These are phyloP conservation scores for Leersia perrieri DNA, from an alignment of 176 grass and related monocot species.

Conservation along the genomic window DNA sequence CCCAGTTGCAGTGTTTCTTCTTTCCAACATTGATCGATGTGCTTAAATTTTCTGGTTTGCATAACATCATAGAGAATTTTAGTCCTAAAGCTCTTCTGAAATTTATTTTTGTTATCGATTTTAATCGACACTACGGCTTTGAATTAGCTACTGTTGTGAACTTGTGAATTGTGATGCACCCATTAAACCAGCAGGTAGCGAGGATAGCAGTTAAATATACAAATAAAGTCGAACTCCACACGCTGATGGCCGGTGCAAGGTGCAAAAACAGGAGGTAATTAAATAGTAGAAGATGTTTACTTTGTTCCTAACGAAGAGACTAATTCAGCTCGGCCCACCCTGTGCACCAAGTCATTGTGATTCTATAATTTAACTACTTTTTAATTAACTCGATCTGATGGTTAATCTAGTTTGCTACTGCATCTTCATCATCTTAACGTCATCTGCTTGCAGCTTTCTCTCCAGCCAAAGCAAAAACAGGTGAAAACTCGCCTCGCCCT, in stretches of 20 bases:
- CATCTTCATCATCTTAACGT: neutral
- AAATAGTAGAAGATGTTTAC: neutral
- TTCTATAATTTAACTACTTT: neutral
- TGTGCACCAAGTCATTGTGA: neutral
- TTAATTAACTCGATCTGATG: neutral
- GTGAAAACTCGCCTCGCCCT: neutral
- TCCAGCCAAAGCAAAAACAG: slow-evolving; percentile 14
- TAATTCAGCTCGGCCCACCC: slow-evolving; percentile 22
- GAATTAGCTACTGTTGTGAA: no score
- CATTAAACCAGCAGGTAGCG: neutral
- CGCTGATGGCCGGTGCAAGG: neutral
- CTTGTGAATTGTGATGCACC: neutral
- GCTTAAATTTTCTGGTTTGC: no score
- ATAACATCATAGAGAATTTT: no score
- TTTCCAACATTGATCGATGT: neutral
- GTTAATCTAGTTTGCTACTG: neutral
- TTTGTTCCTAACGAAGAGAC: slow-evolving; percentile 36
- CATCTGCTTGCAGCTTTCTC: slow-evolving; percentile 23
- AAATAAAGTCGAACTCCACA: neutral
- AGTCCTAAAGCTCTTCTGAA: no score
- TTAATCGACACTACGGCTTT: no score
- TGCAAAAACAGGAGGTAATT: neutral
- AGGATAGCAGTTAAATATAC: neutral
- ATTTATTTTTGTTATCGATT: no score
- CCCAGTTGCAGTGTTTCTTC: no score